These are phyloP conservation scores for Hymenotorrendiella dingleyae DNA, from an alignment of 2,329 filamentous ascomycete genomes.

Conservation along the genomic window DNA sequence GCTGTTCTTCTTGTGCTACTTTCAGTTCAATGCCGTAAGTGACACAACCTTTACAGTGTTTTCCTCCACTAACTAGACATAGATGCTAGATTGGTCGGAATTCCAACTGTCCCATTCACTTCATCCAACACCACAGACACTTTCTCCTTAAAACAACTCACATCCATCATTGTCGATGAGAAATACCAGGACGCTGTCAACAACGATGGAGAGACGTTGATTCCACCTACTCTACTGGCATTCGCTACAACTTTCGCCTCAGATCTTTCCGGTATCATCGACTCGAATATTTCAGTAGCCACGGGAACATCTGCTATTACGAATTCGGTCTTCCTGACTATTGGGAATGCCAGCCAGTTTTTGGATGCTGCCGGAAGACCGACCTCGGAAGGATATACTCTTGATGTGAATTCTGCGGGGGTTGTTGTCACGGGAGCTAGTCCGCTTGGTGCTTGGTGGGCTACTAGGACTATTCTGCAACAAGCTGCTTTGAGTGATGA, in stretches of 20 bases:
- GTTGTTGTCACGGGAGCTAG: constrained; percentile 46
- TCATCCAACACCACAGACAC: constrained; percentile 17
- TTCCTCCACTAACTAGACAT: no score
- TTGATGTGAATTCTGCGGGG: constrained; percentile 36
- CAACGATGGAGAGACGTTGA: constrained; percentile 41
- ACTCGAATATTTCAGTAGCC: constrained; percentile 27
- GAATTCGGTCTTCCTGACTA: constrained; percentile 40
- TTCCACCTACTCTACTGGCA: constrained; percentile 42
- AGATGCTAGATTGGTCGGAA: constrained; percentile 17
- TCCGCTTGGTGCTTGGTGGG: constrained; percentile 53
- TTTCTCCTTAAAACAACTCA: constrained; percentile 27
- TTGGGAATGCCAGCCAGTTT: constrained; percentile 36
- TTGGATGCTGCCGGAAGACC: constrained; percentile 39
- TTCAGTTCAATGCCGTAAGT: no score
- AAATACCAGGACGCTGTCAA: constrained; percentile 37
- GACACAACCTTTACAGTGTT: no score
- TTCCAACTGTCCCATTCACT: constrained; percentile 32
- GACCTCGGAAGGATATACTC: constrained; percentile 44
- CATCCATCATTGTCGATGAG: constrained; percentile 40
- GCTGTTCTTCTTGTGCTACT: no score
- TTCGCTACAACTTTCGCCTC: constrained; percentile 42
- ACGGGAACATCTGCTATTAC: constrained; percentile 16
- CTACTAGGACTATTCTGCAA: constrained; percentile 49
- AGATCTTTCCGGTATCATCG: constrained; percentile 31
- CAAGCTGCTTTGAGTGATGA: constrained; percentile 38